Evolutionary conservation across 179 eudicot genomes (phyloP).

Genomic region (Spergularia azorica): DNA sequence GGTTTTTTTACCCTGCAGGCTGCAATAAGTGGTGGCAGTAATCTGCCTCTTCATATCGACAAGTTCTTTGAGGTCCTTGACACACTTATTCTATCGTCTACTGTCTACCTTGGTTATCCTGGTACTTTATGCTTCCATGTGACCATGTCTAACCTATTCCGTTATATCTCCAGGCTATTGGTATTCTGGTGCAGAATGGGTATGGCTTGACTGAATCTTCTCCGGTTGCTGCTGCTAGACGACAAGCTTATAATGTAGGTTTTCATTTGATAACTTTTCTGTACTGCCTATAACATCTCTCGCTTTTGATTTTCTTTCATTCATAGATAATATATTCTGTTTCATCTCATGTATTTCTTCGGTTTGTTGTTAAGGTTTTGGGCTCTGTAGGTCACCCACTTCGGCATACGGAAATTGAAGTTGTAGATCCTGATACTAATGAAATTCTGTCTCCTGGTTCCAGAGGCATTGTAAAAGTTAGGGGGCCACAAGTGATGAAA

Average conservation of each 20-base stretch:
- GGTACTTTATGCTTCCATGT: not conserved
- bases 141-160: slow-evolving; percentile 6
- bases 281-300: not conserved
- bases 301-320: not conserved
- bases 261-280: not conserved
- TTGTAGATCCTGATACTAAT: slow-evolving; percentile 72
- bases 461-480: slow-evolving; percentile 79
- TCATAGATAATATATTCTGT: not conserved
- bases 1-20: slow-evolving; percentile 53
- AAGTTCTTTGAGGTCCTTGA: slow-evolving; percentile 80
- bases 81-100: slow-evolving; percentile 18
- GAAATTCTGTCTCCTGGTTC: slow-evolving; percentile 69
- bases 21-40: slow-evolving; percentile 96
- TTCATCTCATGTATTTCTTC: slow-evolving; percentile 6
- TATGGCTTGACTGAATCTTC: slow-evolving; percentile 93
- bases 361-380: slow-evolving; percentile 59
- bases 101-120: slow-evolving; percentile 6
- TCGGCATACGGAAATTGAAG: slow-evolving; percentile 63
- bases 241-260: slow-evolving; percentile 65
- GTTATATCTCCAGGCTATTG: slow-evolving; percentile 65
- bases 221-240: slow-evolving; percentile 81
- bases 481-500: slow-evolving; percentile 92
- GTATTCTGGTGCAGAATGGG: slow-evolving; percentile 71
- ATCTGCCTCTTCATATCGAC: slow-evolving; percentile 82
- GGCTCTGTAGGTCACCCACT: slow-evolving; percentile 87